A percentile compares a stretch with the other conserved stretches of the same genome.
Conservation (phyloP, 257 asterid genomes). For the Solanum ossicruentum region DNA sequence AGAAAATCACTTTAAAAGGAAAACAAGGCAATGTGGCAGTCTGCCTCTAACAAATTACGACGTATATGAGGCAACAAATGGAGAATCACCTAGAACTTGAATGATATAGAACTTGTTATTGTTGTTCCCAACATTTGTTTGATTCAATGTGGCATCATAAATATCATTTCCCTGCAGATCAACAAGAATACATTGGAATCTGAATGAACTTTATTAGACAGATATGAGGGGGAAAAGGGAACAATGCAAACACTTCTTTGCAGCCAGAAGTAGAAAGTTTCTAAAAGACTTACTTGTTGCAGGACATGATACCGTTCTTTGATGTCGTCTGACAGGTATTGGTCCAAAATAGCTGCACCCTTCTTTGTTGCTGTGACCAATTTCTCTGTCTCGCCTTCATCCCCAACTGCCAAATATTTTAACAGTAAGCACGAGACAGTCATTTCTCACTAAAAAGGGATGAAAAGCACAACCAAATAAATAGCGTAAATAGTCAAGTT, state of each 20-base stretch:
- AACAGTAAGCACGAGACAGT: background rate
- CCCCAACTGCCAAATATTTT: background rate
- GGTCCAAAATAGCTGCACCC: conserved; percentile 81
- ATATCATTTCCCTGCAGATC: conserved; percentile 53
- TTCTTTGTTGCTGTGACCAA: conserved; percentile 55
- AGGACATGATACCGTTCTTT: conserved; percentile 77
- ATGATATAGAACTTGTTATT: conserved; percentile 78
- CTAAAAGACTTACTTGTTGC: conserved; percentile 38
- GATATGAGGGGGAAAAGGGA: background rate
- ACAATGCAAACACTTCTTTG: background rate
- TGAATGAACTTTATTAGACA: background rate
- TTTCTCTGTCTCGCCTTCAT: conserved; percentile 28
- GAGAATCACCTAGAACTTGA: conserved; percentile 36
- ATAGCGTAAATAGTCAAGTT: background rate
- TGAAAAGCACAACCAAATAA: background rate
- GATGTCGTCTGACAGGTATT: conserved; percentile 58
- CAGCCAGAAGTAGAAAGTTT: background rate
- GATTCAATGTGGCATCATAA: conserved; percentile 92
- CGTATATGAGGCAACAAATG: background rate
- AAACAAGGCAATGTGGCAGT: background rate
- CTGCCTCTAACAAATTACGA: background rate
- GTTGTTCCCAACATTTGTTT: conserved; percentile 76
- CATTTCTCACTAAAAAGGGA: background rate
- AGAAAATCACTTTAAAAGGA: background rate
- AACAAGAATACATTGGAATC: background rate